Conservation (phyloP, 73 alveolate genomes). For the Uronychia binucleata region DNA sequence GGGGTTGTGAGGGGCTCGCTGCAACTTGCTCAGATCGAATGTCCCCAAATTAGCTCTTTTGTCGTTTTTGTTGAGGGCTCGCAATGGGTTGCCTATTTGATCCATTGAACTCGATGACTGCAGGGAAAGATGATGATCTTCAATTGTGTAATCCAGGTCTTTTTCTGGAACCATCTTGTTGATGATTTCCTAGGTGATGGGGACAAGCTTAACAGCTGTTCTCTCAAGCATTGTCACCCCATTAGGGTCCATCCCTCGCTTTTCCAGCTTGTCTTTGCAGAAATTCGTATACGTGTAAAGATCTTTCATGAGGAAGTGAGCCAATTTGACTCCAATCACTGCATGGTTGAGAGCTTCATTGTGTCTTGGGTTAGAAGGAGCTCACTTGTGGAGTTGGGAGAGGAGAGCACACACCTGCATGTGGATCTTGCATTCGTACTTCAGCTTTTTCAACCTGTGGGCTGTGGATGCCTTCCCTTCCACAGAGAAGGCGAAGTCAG, state of each 20-base stretch:
- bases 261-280: not conserved
- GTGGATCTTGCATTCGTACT: constrained; percentile 68
- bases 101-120: too few species aligned
- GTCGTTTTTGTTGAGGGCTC: too few species aligned
- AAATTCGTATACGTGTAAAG: constrained; percentile 30
- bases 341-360: constrained; percentile 69
- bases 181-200: not conserved
- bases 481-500: constrained; percentile 25
- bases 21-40: too few species aligned
- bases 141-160: not conserved
- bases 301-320: constrained; percentile 51
- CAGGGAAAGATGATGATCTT: not conserved
- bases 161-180: not conserved
- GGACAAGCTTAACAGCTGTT: not conserved
- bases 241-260: not conserved
- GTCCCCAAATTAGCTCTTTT: too few species aligned
- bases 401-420: constrained; percentile 70
- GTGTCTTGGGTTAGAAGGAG: constrained; percentile 23
- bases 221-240: not conserved
- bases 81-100: too few species aligned
- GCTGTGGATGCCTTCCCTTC: constrained; percentile 9
- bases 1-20: too few species aligned
- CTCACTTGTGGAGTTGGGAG: constrained; percentile 33
- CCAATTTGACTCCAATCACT: constrained; percentile 40
- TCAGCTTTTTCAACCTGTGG: constrained; percentile 55